Percentiles rank a stretch among this genome's conserved stretches.
Conservation (phyloP, 163 green algal species). For the Chlorella variabilis region DNA sequence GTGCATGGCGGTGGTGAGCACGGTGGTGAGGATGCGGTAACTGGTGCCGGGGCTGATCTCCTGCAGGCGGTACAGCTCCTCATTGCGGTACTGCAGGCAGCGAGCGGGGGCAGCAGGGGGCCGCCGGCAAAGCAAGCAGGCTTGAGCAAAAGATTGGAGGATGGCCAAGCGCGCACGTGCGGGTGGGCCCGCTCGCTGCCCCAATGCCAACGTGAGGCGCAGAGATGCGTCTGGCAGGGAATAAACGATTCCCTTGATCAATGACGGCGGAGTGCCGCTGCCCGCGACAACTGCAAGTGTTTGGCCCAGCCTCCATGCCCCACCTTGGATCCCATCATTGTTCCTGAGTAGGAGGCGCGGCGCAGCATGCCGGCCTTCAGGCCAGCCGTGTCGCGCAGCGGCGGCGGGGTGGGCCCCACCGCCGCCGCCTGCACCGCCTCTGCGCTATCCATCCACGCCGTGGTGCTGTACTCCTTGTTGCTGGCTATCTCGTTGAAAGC, state of each 20-base stretch:
- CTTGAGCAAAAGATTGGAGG: neutral
- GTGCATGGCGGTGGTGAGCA: slow-evolving; percentile 79
- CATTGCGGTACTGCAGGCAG: slow-evolving; percentile 22
- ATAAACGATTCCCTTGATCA: too few species aligned
- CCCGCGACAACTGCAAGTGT: too few species aligned
- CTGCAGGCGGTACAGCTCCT: slow-evolving; percentile 49
- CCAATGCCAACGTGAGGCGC: too few species aligned
- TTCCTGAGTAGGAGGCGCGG: slow-evolving; percentile 47
- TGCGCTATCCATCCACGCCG: slow-evolving; percentile 26
- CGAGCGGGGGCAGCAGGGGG: too few species aligned
- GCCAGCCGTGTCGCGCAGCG: neutral
- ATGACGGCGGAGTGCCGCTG: too few species aligned
- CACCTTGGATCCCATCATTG: slow-evolving; percentile 61
- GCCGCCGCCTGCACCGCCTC: slow-evolving; percentile 13
- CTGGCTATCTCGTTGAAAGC: slow-evolving; percentile 42
- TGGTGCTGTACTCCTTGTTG: slow-evolving; percentile 54
- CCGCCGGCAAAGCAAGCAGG: too few species aligned
- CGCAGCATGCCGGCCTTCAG: slow-evolving; percentile 37
- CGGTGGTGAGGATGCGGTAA: slow-evolving; percentile 63
- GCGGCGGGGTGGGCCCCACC: neutral
- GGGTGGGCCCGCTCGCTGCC: too few species aligned
- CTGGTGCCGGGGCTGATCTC: slow-evolving; percentile 36
- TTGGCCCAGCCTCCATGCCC: too few species aligned
- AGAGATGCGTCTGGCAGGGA: too few species aligned
- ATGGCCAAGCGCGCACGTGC: too few species aligned